These are phyloP conservation scores for Leccinum olivaceopallidum DNA, from an alignment of 768 basidiomycete genomes.

Conservation along the genomic window DNA sequence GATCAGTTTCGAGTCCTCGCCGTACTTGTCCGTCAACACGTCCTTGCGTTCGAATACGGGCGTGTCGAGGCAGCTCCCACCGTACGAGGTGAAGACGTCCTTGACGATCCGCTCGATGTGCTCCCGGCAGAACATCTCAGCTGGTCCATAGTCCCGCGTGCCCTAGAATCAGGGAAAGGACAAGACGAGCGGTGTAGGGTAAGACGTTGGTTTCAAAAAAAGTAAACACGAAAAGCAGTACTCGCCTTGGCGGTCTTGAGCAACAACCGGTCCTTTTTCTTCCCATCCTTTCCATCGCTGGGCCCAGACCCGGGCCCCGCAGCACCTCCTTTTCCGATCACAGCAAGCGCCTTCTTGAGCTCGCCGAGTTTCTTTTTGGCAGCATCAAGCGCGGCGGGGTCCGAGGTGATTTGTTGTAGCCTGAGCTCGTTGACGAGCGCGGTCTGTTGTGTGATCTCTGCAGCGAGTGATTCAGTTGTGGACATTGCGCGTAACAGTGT, in stretches of 20 bases:
- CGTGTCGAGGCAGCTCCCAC: conserved; percentile 92
- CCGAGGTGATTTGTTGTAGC: conserved; percentile 45
- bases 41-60: conserved; percentile 99
- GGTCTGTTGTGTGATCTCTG: conserved; percentile 57
- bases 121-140: conserved; percentile 89
- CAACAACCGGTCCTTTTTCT: conserved; percentile 69
- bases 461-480: conserved; percentile 44
- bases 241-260: conserved; percentile 94
- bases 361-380: conserved; percentile 71
- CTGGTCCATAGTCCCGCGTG: conserved; percentile 91
- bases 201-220: conserved; percentile 10
- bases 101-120: conserved; percentile 89
- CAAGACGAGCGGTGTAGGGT: neutral
- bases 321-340: conserved; percentile 36
- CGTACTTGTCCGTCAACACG: conserved; percentile 93
- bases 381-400: conserved; percentile 52
- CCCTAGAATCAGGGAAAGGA: conserved; percentile 52
- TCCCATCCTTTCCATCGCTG: conserved; percentile 42
- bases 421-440: conserved; percentile 63
- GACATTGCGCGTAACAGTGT: conserved; percentile 36
- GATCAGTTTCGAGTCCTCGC: conserved; percentile 96
- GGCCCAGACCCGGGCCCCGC: conserved; percentile 31
- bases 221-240: conserved; percentile 7
- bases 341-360: conserved; percentile 56
- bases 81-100: conserved; percentile 84